Evolutionary conservation across 176 grass and related monocot genomes (phyloP).

Genomic region (Chloris gayana): DNA sequence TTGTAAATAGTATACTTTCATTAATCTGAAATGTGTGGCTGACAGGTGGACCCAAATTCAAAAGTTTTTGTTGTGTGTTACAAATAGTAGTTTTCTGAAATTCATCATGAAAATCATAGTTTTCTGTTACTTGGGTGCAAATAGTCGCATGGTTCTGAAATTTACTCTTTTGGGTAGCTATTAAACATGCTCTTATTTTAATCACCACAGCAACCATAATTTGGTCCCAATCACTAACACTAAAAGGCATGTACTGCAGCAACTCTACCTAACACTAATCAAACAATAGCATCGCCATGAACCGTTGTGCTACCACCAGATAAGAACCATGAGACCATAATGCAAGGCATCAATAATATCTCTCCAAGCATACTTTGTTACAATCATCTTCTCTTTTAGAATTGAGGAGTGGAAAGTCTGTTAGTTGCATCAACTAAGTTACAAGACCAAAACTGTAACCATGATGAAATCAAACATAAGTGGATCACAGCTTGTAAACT

Average conservation of each 20-base stretch:
- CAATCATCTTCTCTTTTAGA: conserved; percentile 12
- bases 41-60: too few species aligned
- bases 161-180: too few species aligned
- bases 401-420: neutral
- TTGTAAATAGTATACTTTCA: too few species aligned
- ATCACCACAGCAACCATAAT: too few species aligned
- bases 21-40: too few species aligned
- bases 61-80: too few species aligned
- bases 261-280: neutral
- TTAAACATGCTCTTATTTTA: too few species aligned
- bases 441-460: conserved; percentile 50
- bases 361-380: neutral
- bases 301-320: neutral
- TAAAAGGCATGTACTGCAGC: neutral
- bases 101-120: too few species aligned
- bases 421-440: conserved; percentile 27
- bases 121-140: too few species aligned
- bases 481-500: conserved; percentile 55
- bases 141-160: too few species aligned
- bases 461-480: neutral
- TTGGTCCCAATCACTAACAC: neutral
- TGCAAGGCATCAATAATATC: neutral
- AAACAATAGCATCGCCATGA: neutral
- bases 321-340: neutral
- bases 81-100: too few species aligned